Base-by-base conservation (phyloP, 2,329 filamentous ascomycete genomes). In the Ophiobolus disseminans region DNA sequence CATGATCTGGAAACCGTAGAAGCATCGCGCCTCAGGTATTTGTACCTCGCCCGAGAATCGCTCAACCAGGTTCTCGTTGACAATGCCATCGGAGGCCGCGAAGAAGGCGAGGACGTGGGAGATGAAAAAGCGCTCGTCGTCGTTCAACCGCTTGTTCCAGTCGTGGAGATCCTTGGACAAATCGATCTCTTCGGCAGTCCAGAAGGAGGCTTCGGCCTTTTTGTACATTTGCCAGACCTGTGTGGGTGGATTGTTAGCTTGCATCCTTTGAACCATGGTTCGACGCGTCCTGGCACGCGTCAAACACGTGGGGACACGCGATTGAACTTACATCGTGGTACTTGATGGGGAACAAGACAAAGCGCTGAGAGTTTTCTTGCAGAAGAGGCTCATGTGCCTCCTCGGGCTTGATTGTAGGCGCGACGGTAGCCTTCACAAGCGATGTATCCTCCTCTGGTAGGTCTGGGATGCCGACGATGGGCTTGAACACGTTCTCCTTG, bases 211-310 rank as follows among this genome's bases (percentile, higher is more conserved):
- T 77, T 99, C 93, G 62, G 92, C 92, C 82, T 97, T 97, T 86
- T 99, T 99, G 86, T 99, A 99, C 93, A 97, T 97, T 78, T 97
- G 93, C 94, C 94, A 99, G 77, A 97, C 95, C 92, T 97, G 66
- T 73, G 53, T 43, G 44, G 34, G 49, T 48, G 72, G 34, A 2
- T 11, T 35, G 51, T 75, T 64, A 76, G 69, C 48, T 17, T 25
- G 36, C 49, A 37, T 57, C 51, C 32, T 43, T 35, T 48, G 40
- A 8, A 54, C 16, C 10, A 36, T 38, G 37, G 26, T 31, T 32
- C 82, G 82, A 90, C 87, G 86, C 88, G 88, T 87, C 10, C n/a
- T 17, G 30, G 19, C 63, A 76, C 71, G 75, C 78, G 80, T 78
- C 65, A 68, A 64, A 46, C 53, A 40, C 50, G 50, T 49, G n/a